Percentiles rank a stretch among this genome's conserved stretches.
These are phyloP conservation scores for Teratosphaeriaceae sp. DNA, from an alignment of 2,329 filamentous ascomycete species.

Conservation along the genomic window DNA sequence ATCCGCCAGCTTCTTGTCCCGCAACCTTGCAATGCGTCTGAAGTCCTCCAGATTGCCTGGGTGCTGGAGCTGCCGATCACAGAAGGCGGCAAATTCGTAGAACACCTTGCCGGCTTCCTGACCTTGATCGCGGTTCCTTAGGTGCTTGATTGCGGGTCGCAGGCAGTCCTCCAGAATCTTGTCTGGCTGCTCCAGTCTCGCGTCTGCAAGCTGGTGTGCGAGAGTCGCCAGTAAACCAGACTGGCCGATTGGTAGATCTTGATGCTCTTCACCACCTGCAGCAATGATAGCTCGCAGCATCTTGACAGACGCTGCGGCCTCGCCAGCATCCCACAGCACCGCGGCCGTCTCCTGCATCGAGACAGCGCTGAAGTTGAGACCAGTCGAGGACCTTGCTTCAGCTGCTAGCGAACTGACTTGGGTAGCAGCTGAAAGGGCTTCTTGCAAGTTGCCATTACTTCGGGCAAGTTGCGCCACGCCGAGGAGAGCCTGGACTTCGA, in stretches of 20 bases:
- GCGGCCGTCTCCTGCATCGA: slow-evolving; percentile 78
- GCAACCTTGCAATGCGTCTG: slow-evolving; percentile 69
- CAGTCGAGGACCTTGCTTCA: slow-evolving; percentile 57
- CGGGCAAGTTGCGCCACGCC: slow-evolving; percentile 69
- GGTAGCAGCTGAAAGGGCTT: slow-evolving; percentile 79
- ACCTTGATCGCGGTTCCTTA: slow-evolving; percentile 61
- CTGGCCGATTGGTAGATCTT: slow-evolving; percentile 64
- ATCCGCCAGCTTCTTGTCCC: slow-evolving; percentile 74
- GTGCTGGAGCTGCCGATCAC: slow-evolving; percentile 87
- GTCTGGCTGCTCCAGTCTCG: slow-evolving; percentile 83
- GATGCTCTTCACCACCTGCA: slow-evolving; percentile 55
- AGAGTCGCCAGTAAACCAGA: slow-evolving; percentile 81
- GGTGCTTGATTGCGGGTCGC: slow-evolving; percentile 72
- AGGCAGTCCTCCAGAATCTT: slow-evolving; percentile 83
- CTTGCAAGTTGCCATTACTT: slow-evolving; percentile 74
- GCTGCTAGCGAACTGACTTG: slow-evolving; percentile 71
- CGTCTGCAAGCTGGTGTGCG: slow-evolving; percentile 82
- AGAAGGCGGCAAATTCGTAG: slow-evolving; percentile 92
- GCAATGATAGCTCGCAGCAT: slow-evolving; percentile 72
- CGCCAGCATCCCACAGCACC: slow-evolving; percentile 89
- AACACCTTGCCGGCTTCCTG: slow-evolving; percentile 80
- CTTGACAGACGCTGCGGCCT: slow-evolving; percentile 79
- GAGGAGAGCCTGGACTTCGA: slow-evolving; percentile 72
- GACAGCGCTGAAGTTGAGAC: slow-evolving; percentile 68
- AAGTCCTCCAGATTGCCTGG: slow-evolving; percentile 80